A percentile compares a stretch with the other conserved stretches of the same genome.
Conservation (phyloP, 352 stramenopile species). For the Pythium oligandrum region DNA sequence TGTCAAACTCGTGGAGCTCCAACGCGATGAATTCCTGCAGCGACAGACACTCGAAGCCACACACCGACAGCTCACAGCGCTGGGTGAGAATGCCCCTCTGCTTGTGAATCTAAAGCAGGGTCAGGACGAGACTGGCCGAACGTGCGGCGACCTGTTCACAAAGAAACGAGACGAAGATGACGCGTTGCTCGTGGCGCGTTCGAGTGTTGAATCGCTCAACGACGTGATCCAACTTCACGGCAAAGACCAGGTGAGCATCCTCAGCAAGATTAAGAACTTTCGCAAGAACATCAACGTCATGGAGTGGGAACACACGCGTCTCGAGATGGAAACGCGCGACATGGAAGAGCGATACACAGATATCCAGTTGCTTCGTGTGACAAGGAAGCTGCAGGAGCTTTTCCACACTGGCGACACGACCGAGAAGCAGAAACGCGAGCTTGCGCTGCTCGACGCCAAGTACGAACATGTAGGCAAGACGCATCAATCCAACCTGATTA, state of each 20-base stretch:
- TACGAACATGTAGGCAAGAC: slow-evolving; percentile 52
- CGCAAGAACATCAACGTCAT: slow-evolving; percentile 93
- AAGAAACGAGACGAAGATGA: slow-evolving; percentile 23
- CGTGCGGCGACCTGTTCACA: slow-evolving; percentile 12
- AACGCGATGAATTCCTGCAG: slow-evolving; percentile 26
- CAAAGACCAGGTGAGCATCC: slow-evolving; percentile 79
- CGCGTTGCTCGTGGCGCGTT: slow-evolving; percentile 71
- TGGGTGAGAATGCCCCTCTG: slow-evolving; percentile 67
- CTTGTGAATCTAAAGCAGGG: slow-evolving; percentile 89
- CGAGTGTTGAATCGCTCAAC: slow-evolving; percentile 84
- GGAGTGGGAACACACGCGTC: slow-evolving; percentile 88
- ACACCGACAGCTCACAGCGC: slow-evolving; percentile 23
- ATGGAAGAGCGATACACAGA: slow-evolving; percentile 92
- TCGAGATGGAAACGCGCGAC: slow-evolving; percentile 78
- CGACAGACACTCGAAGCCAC: slow-evolving; percentile 4
- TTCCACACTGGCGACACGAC: slow-evolving; percentile 81
- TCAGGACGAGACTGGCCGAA: slow-evolving; percentile 72
- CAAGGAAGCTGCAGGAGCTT: slow-evolving; percentile 89
- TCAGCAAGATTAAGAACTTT: slow-evolving; percentile 91
- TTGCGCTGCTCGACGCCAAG: slow-evolving; percentile 70
- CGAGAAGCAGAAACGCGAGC: slow-evolving; percentile 74
- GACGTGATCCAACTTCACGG: slow-evolving; percentile 82
- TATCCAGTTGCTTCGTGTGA: slow-evolving; percentile 91
- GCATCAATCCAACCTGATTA: slow-evolving; percentile 60
- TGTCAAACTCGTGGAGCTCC: slow-evolving; percentile 36